Percentiles rank a stretch among this genome's conserved stretches.
Evolutionary conservation across 768 basidiomycete genomes (phyloP).

Genomic region (Lactarius tabidus): DNA sequence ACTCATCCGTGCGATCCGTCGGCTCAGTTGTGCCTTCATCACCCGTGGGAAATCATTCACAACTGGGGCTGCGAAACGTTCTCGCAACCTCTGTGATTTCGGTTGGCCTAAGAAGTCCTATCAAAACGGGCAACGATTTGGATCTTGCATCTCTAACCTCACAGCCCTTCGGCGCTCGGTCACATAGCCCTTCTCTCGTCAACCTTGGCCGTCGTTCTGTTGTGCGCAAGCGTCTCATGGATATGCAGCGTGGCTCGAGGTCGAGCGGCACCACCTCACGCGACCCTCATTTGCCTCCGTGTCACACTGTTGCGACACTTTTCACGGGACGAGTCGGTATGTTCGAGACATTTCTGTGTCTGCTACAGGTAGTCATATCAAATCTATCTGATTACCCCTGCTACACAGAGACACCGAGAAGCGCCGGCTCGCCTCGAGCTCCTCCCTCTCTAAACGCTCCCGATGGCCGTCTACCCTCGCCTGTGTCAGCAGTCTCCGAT

Average conservation of each 20-base stretch:
- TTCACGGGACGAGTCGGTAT: neutral
- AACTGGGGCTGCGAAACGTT: neutral
- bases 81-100: neutral
- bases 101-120: neutral
- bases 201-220: conserved; percentile 59
- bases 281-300: neutral
- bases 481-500: conserved; percentile 19
- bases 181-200: conserved; percentile 55
- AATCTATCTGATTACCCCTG: neutral
- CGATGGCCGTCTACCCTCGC: conserved; percentile 14
- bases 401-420: neutral
- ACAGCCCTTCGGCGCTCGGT: conserved; percentile 32
- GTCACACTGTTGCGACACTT: neutral
- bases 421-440: conserved; percentile 2
- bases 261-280: neutral
- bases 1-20: neutral
- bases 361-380: neutral
- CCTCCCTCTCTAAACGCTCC: neutral
- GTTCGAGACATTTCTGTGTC: neutral
- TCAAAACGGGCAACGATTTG: neutral
- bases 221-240: conserved; percentile 61
- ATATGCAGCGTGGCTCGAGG: conserved; percentile 40
- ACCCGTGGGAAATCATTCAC: neutral
- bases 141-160: conserved; percentile 4
- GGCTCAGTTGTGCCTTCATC: neutral